phyloP scores from a whole-genome alignment of 192 early-diverging fungal species.

The Dissophora globulifera region DNA sequence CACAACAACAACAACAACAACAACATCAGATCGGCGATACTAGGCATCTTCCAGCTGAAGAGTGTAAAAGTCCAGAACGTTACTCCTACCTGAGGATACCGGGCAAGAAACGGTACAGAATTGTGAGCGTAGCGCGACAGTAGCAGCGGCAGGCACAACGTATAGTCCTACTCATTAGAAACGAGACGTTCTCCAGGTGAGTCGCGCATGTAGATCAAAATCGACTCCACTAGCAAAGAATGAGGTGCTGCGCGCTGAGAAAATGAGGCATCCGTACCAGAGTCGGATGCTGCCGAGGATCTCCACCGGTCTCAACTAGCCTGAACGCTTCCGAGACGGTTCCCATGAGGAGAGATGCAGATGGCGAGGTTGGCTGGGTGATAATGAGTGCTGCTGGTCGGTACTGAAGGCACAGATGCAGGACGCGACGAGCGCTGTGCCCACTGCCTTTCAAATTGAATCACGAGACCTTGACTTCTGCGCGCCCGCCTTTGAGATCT shows the following conservation, averaged over 20 bases:
- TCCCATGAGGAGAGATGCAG: neutral
- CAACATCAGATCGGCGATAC: neutral
- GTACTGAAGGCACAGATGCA: too few species aligned
- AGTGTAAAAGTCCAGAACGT: neutral
- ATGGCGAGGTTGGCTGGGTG: too few species aligned
- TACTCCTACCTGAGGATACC: conserved; percentile 27
- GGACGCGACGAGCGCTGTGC: too few species aligned
- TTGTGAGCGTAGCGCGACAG: conserved; percentile 23
- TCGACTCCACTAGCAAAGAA: neutral
- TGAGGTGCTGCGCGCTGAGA: neutral
- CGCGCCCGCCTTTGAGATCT: too few species aligned
- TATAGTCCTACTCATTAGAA: conserved; percentile 34
- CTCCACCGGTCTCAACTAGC: conserved; percentile 43
- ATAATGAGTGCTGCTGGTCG: too few species aligned
- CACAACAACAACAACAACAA: too few species aligned
- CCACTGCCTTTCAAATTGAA: too few species aligned
- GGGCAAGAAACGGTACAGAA: conserved; percentile 14
- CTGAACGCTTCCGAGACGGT: conserved; percentile 32
- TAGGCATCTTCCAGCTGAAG: too few species aligned
- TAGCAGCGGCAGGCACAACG: conserved; percentile 23
- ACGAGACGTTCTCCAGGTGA: too few species aligned
- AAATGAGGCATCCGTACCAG: conserved; percentile 12
- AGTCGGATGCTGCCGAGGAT: conserved; percentile 28
- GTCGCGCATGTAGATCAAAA: neutral
- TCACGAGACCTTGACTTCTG: too few species aligned